Evolutionary conservation across 441 rosid species (phyloP), one percentile per base, ranked within the genome.

Genomic region (Codiaeum variegatum): DNA sequence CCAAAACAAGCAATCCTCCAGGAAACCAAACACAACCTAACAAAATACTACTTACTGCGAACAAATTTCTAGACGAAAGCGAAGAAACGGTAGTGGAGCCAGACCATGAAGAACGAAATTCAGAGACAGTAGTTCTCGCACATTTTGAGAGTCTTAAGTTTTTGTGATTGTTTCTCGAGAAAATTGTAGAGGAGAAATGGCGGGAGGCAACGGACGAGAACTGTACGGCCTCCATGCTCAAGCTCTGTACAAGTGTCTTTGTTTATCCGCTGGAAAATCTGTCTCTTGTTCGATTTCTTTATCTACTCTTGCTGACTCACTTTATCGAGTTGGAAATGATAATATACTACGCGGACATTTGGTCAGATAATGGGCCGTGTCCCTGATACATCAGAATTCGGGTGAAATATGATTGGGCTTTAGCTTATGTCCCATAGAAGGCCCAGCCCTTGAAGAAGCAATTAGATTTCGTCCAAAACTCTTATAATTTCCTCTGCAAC

Each of bases 191-290:
- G 15, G 82, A 73, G 78, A 80, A 78, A 75, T 78, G 84, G 83
- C 85, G 82, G 82, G 90, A 82, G 69, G 85, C 81, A 67, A 78
- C 77, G 62, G 88, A 63, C 64, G 86, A 78, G n/a, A 81, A 28
- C 68, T 78, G 88, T 71, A 81, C 75, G 31, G 87, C 85, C 79
- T 88, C 92, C 95, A 86, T 90, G 21, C 74, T 66, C 40, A 23
- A 42, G 74, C 62, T 63, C 42, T 42, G 36, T n/a, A 51, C n/a
- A 1, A 5, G 16, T 18, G 29, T 0, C 63, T 49, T 7, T 40
- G 8, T 68, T 32, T 21, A 31, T 52, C 58, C 23, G 23, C 58
- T 40, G 42, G 42, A 55, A 38, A 52, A 61, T 8, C 47, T 26
- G 34, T 9, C 38, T 49, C 34, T 61, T 23, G 16, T 13, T 47